phyloP scores from a whole-genome alignment of 2,329 filamentous ascomycete species.

The Colletotrichum sp. region DNA sequence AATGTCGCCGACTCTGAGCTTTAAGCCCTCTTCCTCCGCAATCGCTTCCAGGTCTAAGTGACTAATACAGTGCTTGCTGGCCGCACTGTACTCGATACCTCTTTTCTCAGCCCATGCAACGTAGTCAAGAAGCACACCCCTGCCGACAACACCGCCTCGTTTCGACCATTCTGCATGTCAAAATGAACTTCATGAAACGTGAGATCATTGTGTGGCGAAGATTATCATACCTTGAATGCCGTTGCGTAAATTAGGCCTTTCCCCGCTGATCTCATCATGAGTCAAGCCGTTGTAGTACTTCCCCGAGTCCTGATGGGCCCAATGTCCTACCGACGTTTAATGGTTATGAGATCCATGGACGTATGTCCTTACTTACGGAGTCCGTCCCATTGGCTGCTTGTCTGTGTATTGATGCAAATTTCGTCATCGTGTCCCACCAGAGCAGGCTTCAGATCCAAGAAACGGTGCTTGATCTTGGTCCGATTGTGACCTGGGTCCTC shows the following conservation, averaged over 20 bases:
- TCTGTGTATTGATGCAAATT: background rate
- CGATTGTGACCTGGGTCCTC: background rate
- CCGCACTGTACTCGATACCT: background rate
- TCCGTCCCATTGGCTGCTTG: background rate
- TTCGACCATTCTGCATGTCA: background rate
- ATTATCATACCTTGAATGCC: background rate
- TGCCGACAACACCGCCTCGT: background rate
- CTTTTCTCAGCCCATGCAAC: background rate
- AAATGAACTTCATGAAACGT: background rate
- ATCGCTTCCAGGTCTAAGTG: background rate
- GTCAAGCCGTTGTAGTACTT: background rate
- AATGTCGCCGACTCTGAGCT: background rate
- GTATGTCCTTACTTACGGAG: background rate
- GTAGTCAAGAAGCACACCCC: background rate
- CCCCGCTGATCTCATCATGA: background rate
- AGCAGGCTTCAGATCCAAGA: background rate
- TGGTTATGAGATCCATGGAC: fast-evolving
- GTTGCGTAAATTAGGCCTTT: background rate
- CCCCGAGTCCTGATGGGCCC: background rate
- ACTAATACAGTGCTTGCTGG: background rate
- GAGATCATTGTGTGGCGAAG: background rate
- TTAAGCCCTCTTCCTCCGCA: background rate
- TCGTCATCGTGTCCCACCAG: background rate
- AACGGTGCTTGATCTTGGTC: background rate
- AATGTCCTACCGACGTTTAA: background rate